Conservation (phyloP, 805 yeast genomes). For the Metschnikowia noctiluminum region DNA sequence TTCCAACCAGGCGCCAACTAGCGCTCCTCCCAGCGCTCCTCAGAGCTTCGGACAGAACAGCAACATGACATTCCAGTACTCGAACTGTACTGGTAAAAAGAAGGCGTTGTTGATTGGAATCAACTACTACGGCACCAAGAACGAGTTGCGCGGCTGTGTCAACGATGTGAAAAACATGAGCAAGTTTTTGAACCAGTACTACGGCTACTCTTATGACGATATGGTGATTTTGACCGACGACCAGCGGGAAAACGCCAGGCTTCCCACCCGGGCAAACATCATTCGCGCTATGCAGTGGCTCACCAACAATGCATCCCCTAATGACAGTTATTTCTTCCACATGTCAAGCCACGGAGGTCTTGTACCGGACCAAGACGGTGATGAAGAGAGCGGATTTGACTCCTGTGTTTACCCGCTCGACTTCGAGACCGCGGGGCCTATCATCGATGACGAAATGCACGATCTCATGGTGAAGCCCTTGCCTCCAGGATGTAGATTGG, state of each 20-base stretch:
- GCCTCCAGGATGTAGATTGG: constrained; percentile 69
- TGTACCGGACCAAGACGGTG: constrained; percentile 64
- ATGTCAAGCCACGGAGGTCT: constrained; percentile 88
- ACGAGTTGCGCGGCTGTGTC: constrained; percentile 71
- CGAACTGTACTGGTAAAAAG: constrained; percentile 66
- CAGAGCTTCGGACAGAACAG: constrained; percentile 37
- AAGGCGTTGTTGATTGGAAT: constrained; percentile 79
- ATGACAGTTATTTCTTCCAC: constrained; percentile 77
- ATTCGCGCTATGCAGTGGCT: constrained; percentile 81
- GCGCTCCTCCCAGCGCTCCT: constrained; percentile 28
- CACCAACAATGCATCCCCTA: constrained; percentile 66
- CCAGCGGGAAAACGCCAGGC: constrained; percentile 36
- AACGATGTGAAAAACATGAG: constrained; percentile 65
- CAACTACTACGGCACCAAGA: constrained; percentile 66
- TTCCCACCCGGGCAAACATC: constrained; percentile 71
- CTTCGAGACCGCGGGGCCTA: constrained; percentile 61
- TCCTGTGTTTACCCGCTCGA: constrained; percentile 74
- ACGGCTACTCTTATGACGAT: constrained; percentile 51
- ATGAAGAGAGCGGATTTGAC: constrained; percentile 71
- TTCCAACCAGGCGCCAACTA: constrained; percentile 1
- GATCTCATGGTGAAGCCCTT: constrained; percentile 65
- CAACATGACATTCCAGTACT: constrained; percentile 48
- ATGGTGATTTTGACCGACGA: constrained; percentile 63
- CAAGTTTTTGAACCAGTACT: constrained; percentile 31
- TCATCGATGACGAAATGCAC: constrained; percentile 74